Base-by-base conservation (phyloP, 2,329 filamentous ascomycete genomes). In the Fusarium sp. region DNA sequence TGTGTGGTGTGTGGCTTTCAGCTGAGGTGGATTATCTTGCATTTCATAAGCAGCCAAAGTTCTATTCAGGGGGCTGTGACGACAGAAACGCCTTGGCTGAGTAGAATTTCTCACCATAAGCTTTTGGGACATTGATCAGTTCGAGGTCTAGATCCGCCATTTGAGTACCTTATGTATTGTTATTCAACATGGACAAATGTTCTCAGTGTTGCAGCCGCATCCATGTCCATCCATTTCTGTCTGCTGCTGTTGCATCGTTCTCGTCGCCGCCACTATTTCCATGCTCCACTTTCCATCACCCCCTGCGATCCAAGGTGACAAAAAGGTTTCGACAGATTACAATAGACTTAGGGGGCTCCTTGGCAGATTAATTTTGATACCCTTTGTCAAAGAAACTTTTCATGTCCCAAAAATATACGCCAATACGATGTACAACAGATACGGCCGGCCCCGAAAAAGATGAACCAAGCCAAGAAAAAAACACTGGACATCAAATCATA, bases 381-480 rank as follows among this genome's bases (percentile, higher is more conserved):
- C 30, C 18, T 26, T 6, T 2, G 48, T 35, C n/a, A 12, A 35
- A 35, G 48, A 67, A 54, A 57, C 66, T 66, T 58, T 57, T 30
- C 8, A 53, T 57, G 58, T 31, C 45, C 64, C 69, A 68, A 69
- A 72, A 72, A 71, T 68, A 71, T n/a, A 41, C 63, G 54, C 22
- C 38, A 66, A 66, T 51, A 44, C 47, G 61, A 71, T 62, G 48
- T 63, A 51, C 54, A 48, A 45, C 41, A 57, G 38, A 24, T 42
- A 61, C 71, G 71, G 71, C 51, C 67, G 54, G 70, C 58, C 71
- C 71, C 71, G 71, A 73, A 71, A 73, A 67, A 64, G 54, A 39
- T 61, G 67, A 65, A 61, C 39, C 51, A 61, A 71, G 64, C 63
- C 68, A 68, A 59, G 67, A 65, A 60, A 70, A 70, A 71, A 71